Evolutionary conservation across 2,329 filamentous ascomycete species (phyloP).

Genomic region (Reticulascus tulasneorum): DNA sequence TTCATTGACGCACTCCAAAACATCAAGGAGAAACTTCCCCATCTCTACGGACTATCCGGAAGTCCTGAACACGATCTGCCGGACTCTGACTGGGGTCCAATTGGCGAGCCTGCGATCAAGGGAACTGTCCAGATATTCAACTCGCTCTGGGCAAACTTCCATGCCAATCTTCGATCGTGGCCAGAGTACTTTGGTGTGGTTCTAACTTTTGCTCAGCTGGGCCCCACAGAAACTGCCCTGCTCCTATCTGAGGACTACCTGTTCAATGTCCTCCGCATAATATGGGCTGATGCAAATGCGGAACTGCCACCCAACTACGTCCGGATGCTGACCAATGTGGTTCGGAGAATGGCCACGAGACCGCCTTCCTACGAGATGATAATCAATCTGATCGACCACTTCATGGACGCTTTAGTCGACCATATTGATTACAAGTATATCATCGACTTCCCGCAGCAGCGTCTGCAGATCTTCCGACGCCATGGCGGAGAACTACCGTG

Average conservation of each 20-base stretch:
- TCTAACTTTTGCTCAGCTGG: constrained; percentile 60
- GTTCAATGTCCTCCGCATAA: constrained; percentile 51
- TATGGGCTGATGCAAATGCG: constrained; percentile 54
- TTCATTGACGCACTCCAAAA: constrained; percentile 49
- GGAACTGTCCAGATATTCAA: constrained; percentile 35
- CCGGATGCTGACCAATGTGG: constrained; percentile 48
- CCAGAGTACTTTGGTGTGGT: constrained; percentile 73
- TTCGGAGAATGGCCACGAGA: constrained; percentile 45
- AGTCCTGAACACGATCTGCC: constrained; percentile 23
- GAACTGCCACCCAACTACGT: constrained; percentile 52
- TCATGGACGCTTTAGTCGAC: constrained; percentile 41
- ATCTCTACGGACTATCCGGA: constrained; percentile 38
- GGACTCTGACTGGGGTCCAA: constrained; percentile 24
- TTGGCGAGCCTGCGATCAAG: constrained; percentile 8
- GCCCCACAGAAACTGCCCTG: constrained; percentile 51
- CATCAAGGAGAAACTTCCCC: constrained; percentile 45
- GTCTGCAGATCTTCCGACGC: constrained; percentile 28
- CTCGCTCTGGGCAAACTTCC: constrained; percentile 59
- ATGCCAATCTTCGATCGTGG: constrained; percentile 63
- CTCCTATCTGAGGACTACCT: constrained; percentile 62
- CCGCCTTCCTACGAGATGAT: constrained; percentile 51
- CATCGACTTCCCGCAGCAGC: constrained; percentile 33
- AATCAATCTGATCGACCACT: constrained; percentile 43
- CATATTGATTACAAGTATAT: constrained; percentile 29
- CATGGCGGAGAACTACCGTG: constrained; percentile 35